Evolutionary conservation across 257 asterid species (phyloP), one percentile per base, ranked within the genome.

Genomic region (Fraxinus cuspidata): DNA sequence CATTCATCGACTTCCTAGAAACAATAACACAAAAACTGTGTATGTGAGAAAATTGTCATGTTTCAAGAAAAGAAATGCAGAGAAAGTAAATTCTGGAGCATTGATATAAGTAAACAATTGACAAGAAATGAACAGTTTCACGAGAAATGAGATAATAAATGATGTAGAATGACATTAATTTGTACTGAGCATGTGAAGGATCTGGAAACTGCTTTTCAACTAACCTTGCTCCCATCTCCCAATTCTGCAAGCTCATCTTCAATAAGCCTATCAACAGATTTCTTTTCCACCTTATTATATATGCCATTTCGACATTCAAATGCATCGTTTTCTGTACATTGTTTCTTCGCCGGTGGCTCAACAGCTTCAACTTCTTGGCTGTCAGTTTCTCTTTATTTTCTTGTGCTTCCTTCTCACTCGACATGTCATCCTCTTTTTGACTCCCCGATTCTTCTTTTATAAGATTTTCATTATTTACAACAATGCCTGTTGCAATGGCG

Each of bases 171-270:
- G 63, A 15, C 60, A 49, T 49, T 13, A 16, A 49, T 13, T 49
- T 49, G 12, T 58, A 56, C 1, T 7, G 1, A 58, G 29, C 3
- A 58, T 58, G 38, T 35, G 38, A 7, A n/a, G 7, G 6, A 58
- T 29, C 47, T 32, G 68, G 47, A 23, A 42, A 42, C 49, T 44
- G 38, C 32, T 34, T 44, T 70, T 27, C 37, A 40, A 79, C 90
- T 84, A 78, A 90, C 99, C 96, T 95, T 95, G 86, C 87, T 87
- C 87, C 74, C 91, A 86, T 95, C 97, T 74, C 92, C 94, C 83
- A 95, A 81, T 83, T 93, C 97, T 6, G 96, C 97, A 35, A 95
- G 87, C 89, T 95, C 99, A 1, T 81, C 96, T 76, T 95, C 99
- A 75, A 95, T 95, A 71, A 90, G 76, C 86, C 88, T 80, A 80